Conservation (phyloP, 1,284 basidiomycete species). For the Exobasidium rhododendri region DNA sequence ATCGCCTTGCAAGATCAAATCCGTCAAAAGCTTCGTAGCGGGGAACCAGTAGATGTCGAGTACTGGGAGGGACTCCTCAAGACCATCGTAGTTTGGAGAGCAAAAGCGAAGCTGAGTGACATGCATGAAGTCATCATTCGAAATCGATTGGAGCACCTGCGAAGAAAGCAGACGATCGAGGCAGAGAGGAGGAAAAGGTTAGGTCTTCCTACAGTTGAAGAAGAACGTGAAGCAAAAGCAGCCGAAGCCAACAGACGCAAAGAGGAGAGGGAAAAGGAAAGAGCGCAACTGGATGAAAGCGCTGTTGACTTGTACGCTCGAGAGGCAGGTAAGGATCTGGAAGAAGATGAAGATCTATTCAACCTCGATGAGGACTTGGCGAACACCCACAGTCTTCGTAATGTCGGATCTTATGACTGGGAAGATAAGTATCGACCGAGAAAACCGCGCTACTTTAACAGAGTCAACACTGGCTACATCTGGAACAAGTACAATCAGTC, state of each 20-base stretch:
- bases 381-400: not conserved
- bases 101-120: conserved; percentile 87
- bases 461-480: conserved; percentile 99
- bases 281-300: not conserved
- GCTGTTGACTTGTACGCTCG: conserved; percentile 30
- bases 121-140: conserved; percentile 93
- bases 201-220: conserved; percentile 22
- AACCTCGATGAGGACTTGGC: conserved; percentile 78
- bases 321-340: conserved; percentile 68
- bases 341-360: conserved; percentile 91
- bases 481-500: conserved; percentile 77
- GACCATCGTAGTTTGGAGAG: conserved; percentile 93
- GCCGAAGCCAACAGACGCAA: conserved; percentile 70
- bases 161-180: conserved; percentile 90
- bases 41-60: conserved; percentile 92
- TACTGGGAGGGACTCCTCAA: conserved; percentile 94
- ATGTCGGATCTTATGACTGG: conserved; percentile 77
- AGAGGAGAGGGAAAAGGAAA: conserved; percentile 60
- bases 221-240: conserved; percentile 59
- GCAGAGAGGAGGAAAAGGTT: conserved; percentile 80
- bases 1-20: conserved; percentile 78
- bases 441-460: conserved; percentile 97
- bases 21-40: conserved; percentile 79
- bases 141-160: conserved; percentile 89
- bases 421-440: conserved; percentile 98